Conservation (phyloP, 306 rosid species). For the Inga oerstediana region DNA sequence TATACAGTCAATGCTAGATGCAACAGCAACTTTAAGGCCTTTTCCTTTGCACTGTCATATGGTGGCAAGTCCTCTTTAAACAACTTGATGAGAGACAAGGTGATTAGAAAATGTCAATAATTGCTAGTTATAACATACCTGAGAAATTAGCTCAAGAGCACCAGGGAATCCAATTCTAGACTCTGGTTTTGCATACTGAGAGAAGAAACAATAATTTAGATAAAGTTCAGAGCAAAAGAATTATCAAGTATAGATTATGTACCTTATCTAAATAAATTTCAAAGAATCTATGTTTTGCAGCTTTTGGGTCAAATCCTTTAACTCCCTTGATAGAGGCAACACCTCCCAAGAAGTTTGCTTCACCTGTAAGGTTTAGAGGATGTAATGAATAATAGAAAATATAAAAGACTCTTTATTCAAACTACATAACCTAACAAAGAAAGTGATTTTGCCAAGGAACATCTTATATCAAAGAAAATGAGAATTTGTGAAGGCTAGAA, state of each 20-base stretch:
- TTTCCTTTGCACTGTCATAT: slow-evolving; percentile 72
- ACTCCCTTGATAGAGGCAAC: slow-evolving; percentile 90
- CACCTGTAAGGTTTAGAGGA: slow-evolving; percentile 62
- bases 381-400: slow-evolving; percentile 17
- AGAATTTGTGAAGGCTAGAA: slow-evolving; percentile 2
- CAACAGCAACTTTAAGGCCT: slow-evolving; percentile 99
- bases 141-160: slow-evolving; percentile 85
- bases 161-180: slow-evolving; percentile 97
- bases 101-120: slow-evolving; percentile 25
- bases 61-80: slow-evolving; percentile 29
- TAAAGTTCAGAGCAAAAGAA: slow-evolving; percentile 8
- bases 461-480: slow-evolving; percentile 14
- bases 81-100: slow-evolving; percentile 32
- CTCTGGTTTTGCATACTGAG: slow-evolving; percentile 93
- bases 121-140: slow-evolving; percentile 50
- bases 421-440: slow-evolving; percentile 21
- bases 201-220: slow-evolving; percentile 34
- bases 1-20: slow-evolving; percentile 95
- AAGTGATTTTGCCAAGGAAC: slow-evolving; percentile 25
- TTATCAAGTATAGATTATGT: slow-evolving; percentile 19
- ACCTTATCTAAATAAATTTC: slow-evolving; percentile 93
- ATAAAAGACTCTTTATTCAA: slow-evolving; percentile 31
- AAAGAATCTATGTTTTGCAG: slow-evolving; percentile 85
- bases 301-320: slow-evolving; percentile 67
- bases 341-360: slow-evolving; percentile 94